phyloP scores from a whole-genome alignment of 1,139 yeast genomes.

The Wickerhamomyces sp. region DNA sequence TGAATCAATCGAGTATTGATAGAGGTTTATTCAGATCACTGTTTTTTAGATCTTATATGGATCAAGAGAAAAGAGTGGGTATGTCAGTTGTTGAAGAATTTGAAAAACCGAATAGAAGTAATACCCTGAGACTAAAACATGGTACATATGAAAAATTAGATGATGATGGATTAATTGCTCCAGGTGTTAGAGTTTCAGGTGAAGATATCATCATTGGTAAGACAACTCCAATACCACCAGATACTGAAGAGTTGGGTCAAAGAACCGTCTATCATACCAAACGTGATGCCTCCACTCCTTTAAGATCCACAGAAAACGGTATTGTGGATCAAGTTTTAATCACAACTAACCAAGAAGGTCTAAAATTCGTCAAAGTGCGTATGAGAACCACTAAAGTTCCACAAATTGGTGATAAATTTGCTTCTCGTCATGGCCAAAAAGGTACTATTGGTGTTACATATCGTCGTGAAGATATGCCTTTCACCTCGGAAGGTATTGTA shows the following conservation, averaged over 20 bases:
- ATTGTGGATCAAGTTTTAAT: constrained; percentile 95
- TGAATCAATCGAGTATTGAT: constrained; percentile 97
- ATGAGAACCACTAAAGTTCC: constrained; percentile 98
- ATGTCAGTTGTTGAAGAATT: constrained; percentile 96
- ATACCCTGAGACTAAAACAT: constrained; percentile 90
- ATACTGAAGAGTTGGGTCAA: constrained; percentile 96
- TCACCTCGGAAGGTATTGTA: constrained; percentile 91
- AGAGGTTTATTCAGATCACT: constrained; percentile 93
- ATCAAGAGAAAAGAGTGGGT: constrained; percentile 96
- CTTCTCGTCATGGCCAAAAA: constrained; percentile 99
- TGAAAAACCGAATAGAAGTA: constrained; percentile 92
- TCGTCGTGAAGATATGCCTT: constrained; percentile 98
- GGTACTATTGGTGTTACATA: constrained; percentile 99
- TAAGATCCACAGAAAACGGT: constrained; percentile 96
- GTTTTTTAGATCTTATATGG: constrained; percentile 97
- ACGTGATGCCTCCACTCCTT: constrained; percentile 97
- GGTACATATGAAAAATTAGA: constrained; percentile 98
- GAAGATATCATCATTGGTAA: constrained; percentile 98
- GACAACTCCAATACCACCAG: constrained; percentile 97
- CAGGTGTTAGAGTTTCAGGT: constrained; percentile 98
- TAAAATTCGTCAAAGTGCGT: constrained; percentile 94
- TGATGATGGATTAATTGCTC: constrained; percentile 96
- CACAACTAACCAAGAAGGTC: constrained; percentile 97
- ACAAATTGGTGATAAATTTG: constrained; percentile 98
- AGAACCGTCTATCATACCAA: constrained; percentile 97